A percentile compares a stretch with the other conserved stretches of the same genome.
phyloP scores from a whole-genome alignment of 352 stramenopile species.

The Phytopythium chamaehyphon region DNA sequence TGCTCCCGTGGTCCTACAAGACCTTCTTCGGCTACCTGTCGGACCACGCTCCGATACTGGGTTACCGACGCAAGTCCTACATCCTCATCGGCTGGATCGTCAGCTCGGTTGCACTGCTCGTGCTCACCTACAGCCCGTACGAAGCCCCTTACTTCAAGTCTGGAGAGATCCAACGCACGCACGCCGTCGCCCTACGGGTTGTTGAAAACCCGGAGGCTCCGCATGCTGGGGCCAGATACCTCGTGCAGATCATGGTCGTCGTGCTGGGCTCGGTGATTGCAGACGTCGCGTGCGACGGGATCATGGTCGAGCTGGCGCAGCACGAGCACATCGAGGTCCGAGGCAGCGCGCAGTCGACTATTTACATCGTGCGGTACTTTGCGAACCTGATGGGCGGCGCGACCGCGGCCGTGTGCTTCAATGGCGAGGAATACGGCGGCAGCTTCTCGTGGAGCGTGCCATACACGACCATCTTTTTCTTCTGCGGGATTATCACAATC shows the following conservation, averaged over 20 bases:
- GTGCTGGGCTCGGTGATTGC: slow-evolving; percentile 65
- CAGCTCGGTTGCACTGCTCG: slow-evolving; percentile 32
- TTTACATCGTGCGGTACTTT: slow-evolving; percentile 64
- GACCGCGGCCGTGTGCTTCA: slow-evolving; percentile 55
- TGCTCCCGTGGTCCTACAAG: slow-evolving; percentile 73
- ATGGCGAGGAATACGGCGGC: slow-evolving; percentile 55
- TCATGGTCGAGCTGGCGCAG: slow-evolving; percentile 72
- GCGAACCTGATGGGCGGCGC: slow-evolving; percentile 37
- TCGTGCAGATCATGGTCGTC: slow-evolving; percentile 55
- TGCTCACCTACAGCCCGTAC: slow-evolving; percentile 46
- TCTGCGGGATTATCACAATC: slow-evolving; percentile 30
- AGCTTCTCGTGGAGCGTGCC: slow-evolving; percentile 48
- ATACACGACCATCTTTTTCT: slow-evolving; percentile 56
- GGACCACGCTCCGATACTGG: slow-evolving; percentile 56
- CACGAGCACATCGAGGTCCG: slow-evolving; percentile 60
- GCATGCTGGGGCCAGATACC: slow-evolving; percentile 39
- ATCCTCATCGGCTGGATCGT: slow-evolving; percentile 67
- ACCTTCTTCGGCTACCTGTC: slow-evolving; percentile 71
- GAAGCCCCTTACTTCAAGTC: slow-evolving; percentile 48
- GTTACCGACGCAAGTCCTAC: slow-evolving; percentile 67
- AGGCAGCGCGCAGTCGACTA: slow-evolving; percentile 53
- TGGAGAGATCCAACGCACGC: slow-evolving; percentile 57
- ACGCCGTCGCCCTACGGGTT: slow-evolving; percentile 24
- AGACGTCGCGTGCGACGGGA: slow-evolving; percentile 56
- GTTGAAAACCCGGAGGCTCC: slow-evolving; percentile 47